Conservation (phyloP, 768 basidiomycete genomes). For the Rhodotorula paludigena region DNA sequence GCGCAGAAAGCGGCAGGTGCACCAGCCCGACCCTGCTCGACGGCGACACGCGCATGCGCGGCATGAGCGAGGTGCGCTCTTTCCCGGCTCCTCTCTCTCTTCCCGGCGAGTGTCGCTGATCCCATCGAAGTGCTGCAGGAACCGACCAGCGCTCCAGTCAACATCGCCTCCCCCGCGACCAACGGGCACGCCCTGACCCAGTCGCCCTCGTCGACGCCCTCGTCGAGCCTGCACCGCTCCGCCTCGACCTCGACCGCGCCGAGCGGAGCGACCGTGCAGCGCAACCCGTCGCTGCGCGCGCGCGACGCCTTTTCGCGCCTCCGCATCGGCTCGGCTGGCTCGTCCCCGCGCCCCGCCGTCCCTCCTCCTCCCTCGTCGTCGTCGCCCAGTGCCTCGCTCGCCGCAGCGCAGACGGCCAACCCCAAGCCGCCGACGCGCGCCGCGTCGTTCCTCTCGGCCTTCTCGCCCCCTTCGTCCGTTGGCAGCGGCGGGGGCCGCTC, state of each 20-base stretch:
- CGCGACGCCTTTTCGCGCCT: constrained; percentile 21
- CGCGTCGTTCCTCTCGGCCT: constrained; percentile 38
- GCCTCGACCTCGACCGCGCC: not conserved
- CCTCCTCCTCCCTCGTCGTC: not conserved
- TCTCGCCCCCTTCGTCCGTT: constrained; percentile 22
- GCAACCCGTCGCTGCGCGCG: constrained; percentile 20
- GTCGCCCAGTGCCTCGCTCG: not conserved
- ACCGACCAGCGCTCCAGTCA: not conserved
- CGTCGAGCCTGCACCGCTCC: not conserved
- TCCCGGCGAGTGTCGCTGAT: no score
- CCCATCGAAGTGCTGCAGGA: not conserved
- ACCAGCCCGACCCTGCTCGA: not conserved
- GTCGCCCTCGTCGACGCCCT: not conserved
- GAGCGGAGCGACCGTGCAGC: not conserved
- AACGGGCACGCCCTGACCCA: no score
- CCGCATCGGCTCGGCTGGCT: constrained; percentile 18
- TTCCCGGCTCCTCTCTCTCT: not conserved
- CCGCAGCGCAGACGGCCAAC: not conserved
- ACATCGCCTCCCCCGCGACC: not conserved
- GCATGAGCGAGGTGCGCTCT: not conserved
- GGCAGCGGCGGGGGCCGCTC: not conserved
- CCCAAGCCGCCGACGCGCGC: constrained; percentile 33
- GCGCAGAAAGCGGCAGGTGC: no score
- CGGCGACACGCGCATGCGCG: not conserved
- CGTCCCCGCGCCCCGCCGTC: not conserved